Percentiles rank a stretch among this genome's conserved stretches.
Conservation (phyloP, 805 yeast species). For the Ogataea trehalophila region DNA sequence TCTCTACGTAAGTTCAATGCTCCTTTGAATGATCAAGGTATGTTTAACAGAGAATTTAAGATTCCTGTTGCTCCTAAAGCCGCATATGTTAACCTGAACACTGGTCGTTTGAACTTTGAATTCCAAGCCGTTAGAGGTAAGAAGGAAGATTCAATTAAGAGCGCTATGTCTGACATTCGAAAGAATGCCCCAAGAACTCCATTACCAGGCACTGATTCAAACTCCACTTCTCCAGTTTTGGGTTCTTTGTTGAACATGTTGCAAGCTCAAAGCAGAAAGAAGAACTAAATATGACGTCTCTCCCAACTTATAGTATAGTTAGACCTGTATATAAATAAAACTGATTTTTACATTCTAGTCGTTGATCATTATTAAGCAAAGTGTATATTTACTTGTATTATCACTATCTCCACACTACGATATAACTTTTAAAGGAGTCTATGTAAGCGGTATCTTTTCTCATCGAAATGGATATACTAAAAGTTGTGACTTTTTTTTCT, state of each 20-base stretch:
- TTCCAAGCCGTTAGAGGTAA: slow-evolving; percentile 21
- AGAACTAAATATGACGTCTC: not conserved
- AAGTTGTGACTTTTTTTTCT: no score
- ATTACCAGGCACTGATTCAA: slow-evolving; percentile 9
- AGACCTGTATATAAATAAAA: not conserved
- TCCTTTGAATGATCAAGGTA: slow-evolving; percentile 21
- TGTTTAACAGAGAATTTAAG: slow-evolving; percentile 26
- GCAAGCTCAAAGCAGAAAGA: slow-evolving; percentile 7
- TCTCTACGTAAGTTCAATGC: slow-evolving; percentile 13
- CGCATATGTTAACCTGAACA: slow-evolving; percentile 22
- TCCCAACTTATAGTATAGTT: no score
- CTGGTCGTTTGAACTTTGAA: slow-evolving; percentile 18
- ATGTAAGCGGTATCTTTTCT: no score
- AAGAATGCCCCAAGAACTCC: slow-evolving; percentile 18
- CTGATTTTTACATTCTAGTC: not conserved
- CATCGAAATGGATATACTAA: no score
- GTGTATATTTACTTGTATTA: no score
- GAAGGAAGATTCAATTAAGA: slow-evolving; percentile 2
- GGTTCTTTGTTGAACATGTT: slow-evolving; percentile 20
- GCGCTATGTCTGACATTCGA: slow-evolving; percentile 11
- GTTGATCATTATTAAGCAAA: no score
- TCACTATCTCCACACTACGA: no score
- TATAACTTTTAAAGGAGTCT: no score
- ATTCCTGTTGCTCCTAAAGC: slow-evolving; percentile 25
- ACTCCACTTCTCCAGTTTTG: slow-evolving; percentile 7